Evolutionary conservation across 2,329 filamentous ascomycete species (phyloP).

Genomic region (Gaeumannomyces tritici): DNA sequence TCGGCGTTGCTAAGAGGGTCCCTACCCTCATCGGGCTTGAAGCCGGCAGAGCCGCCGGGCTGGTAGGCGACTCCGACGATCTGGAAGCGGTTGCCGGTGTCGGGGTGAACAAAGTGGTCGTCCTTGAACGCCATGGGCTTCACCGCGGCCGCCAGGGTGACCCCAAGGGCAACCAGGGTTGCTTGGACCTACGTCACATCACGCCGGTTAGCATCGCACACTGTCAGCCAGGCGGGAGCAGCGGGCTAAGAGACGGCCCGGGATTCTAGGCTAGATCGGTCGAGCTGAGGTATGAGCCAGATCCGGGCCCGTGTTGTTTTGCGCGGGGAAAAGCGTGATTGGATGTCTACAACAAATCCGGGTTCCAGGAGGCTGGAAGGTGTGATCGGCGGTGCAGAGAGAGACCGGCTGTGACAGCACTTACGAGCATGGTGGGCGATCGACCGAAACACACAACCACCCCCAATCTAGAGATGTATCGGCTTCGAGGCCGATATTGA

Average conservation of each 20-base stretch:
- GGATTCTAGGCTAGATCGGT: neutral
- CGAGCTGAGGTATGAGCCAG: too few species aligned
- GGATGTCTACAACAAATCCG: too few species aligned
- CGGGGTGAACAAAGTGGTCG: constrained; percentile 49
- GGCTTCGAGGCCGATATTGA: neutral
- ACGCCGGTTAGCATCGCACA: neutral
- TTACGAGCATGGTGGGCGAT: neutral
- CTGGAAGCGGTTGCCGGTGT: constrained; percentile 51
- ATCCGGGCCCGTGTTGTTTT: too few species aligned
- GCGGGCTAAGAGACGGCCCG: neutral
- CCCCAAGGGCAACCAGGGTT: constrained; percentile 42
- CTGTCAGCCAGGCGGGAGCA: neutral
- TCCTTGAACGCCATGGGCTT: constrained; percentile 46
- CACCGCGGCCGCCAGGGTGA: constrained; percentile 45
- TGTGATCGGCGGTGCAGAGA: too few species aligned
- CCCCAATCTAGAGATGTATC: neutral
- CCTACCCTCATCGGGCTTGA: constrained; percentile 40
- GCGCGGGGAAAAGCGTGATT: too few species aligned
- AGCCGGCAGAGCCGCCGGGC: constrained; percentile 55
- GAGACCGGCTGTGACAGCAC: neutral
- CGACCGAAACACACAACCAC: neutral
- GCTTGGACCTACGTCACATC: constrained; percentile 22
- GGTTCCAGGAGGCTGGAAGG: too few species aligned
- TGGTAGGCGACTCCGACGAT: constrained; percentile 62
- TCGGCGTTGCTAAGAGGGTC: constrained; percentile 52